A percentile compares a stretch with the other conserved stretches of the same genome.
phyloP scores from a whole-genome alignment of 345 rosid species.

The Hypericum perforatum region DNA sequence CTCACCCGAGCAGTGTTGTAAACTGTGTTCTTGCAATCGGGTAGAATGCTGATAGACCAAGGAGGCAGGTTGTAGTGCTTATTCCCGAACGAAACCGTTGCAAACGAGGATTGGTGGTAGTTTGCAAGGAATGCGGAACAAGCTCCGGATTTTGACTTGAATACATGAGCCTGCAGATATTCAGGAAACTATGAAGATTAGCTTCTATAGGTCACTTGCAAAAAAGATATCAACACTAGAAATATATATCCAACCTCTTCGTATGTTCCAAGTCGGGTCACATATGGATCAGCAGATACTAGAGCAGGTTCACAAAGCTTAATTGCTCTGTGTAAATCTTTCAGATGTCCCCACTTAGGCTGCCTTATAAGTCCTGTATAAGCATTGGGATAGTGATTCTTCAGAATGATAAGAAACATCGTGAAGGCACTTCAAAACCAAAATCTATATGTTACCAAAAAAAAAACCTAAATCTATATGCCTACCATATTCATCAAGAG shows the following conservation, averaged over 20 bases:
- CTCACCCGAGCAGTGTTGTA: slow-evolving; percentile 97
- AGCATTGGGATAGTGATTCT: background rate
- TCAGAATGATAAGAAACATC: background rate
- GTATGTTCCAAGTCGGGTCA: background rate
- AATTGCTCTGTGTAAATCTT: background rate
- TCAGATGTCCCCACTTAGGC: slow-evolving; percentile 1
- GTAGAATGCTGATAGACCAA: slow-evolving; percentile 98
- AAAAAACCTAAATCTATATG: no score
- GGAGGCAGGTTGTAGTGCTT: slow-evolving; percentile 92
- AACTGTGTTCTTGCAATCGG: slow-evolving; percentile 94
- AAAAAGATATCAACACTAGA: no score
- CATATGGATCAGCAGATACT: background rate
- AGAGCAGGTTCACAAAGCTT: slow-evolving; percentile 1
- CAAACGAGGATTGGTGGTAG: slow-evolving; percentile 49
- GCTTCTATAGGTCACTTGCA: no score
- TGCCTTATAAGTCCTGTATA: background rate
- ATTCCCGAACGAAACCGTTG: slow-evolving; percentile 64
- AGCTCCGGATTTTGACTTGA: slow-evolving; percentile 62
- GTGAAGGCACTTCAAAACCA: background rate
- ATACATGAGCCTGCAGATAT: slow-evolving; percentile 68
- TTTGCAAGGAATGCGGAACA: slow-evolving; percentile 97
- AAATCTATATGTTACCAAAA: no score
- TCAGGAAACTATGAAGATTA: slow-evolving; percentile 1
- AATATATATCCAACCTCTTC: background rate
- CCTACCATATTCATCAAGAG: slow-evolving; percentile 15